Evolutionary conservation across 1,284 basidiomycete genomes (phyloP).

Genomic region (Entoloma clypeatum): DNA sequence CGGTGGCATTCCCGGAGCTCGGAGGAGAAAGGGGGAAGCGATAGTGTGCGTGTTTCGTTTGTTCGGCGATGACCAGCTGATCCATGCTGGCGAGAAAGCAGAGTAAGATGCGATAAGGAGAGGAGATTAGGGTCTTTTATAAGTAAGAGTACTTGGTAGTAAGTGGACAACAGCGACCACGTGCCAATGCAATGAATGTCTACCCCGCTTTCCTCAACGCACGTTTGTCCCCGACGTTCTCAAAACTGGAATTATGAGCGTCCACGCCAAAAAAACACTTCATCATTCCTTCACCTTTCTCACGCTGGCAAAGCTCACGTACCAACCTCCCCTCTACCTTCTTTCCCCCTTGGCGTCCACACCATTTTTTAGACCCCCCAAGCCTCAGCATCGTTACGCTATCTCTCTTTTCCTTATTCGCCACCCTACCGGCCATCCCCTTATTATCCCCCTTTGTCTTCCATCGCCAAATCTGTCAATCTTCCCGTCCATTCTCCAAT

Average conservation of each 20-base stretch:
- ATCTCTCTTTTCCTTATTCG: too few relatives aligned
- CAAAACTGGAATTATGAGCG: too few relatives aligned
- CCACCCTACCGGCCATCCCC: too few relatives aligned
- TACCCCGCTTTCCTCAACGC: constrained; percentile 7
- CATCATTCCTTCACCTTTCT: background rate
- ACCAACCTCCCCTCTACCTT: background rate
- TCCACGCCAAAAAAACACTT: background rate
- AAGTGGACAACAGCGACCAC: too few relatives aligned
- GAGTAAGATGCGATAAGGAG: background rate
- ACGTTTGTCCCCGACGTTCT: constrained; percentile 8
- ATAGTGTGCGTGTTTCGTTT: constrained; percentile 25
- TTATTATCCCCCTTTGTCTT: too few relatives aligned
- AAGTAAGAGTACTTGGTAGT: too few relatives aligned
- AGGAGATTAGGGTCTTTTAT: too few relatives aligned
- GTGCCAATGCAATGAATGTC: constrained; percentile 4
- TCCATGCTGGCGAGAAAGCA: too few relatives aligned
- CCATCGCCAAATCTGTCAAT: too few relatives aligned
- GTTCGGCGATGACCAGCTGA: constrained; percentile 19
- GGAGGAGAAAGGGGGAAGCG: constrained; percentile 43
- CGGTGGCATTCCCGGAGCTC: constrained; percentile 37
- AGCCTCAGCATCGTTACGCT: too few relatives aligned
- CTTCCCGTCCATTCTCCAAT: too few relatives aligned
- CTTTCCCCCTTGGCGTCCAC: constrained; percentile 1
- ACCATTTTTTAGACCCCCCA: constrained; percentile 1
- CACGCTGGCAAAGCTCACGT: background rate